Percentiles rank a stretch among this genome's conserved stretches.
phyloP scores from a whole-genome alignment of 495 filamentous ascomycete genomes.

The Paragyromitra xinjiangensis region DNA sequence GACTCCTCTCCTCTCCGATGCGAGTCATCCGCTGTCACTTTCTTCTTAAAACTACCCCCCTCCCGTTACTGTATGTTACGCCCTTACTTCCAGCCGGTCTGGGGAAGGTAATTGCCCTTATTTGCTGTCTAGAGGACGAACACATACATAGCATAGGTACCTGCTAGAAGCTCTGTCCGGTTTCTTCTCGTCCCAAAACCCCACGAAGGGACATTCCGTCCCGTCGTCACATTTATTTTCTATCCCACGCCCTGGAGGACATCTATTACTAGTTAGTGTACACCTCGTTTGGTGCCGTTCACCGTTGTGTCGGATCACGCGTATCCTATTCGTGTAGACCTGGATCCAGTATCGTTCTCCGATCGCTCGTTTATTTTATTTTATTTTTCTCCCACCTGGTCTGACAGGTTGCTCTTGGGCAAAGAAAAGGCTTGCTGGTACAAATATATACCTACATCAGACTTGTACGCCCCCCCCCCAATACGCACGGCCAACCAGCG shows the following conservation, averaged over 20 bases:
- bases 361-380: conserved; percentile 48
- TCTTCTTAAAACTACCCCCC: conserved; percentile 31
- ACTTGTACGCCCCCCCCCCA: conserved; percentile 10
- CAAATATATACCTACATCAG: conserved; percentile 31
- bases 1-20: conserved; percentile 36
- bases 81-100: conserved; percentile 28
- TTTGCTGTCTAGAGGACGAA: conserved; percentile 32
- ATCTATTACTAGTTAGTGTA: conserved; percentile 43
- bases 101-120: conserved; percentile 20
- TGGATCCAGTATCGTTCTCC: conserved; percentile 51
- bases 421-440: conserved; percentile 36
- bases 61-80: conserved; percentile 32
- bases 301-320: conserved; percentile 50
- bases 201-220: conserved; percentile 35
- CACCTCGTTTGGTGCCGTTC: conserved; percentile 51
- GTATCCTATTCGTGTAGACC: conserved; percentile 50
- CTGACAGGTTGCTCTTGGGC: conserved; percentile 19
- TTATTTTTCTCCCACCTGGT: conserved; percentile 32
- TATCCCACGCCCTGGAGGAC: conserved; percentile 10
- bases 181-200: conserved; percentile 37
- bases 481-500: conserved; percentile 39
- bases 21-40: conserved; percentile 47
- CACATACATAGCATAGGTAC: background rate
- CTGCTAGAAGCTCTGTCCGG: conserved; percentile 20
- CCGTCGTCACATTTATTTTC: conserved; percentile 44